Percentiles rank a stretch among this genome's conserved stretches.
These are phyloP conservation scores for Cucumis hystrix DNA, from an alignment of 306 rosid genomes.

Conservation along the genomic window DNA sequence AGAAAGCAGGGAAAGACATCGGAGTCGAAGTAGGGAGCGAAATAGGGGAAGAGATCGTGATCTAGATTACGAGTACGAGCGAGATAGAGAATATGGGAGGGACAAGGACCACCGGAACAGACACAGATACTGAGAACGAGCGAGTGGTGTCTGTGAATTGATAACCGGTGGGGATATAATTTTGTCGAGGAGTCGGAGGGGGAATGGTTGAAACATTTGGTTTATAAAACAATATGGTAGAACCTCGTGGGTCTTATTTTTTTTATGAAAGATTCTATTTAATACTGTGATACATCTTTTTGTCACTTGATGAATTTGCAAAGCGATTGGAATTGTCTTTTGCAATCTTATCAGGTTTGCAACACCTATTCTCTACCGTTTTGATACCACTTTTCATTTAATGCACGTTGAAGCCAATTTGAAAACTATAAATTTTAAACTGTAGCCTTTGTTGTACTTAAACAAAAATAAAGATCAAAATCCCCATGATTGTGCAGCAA, in stretches of 20 bases:
- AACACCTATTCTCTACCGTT: too few relatives aligned
- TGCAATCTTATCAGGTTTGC: neutral
- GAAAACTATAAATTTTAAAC: too few relatives aligned
- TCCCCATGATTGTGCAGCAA: too few relatives aligned
- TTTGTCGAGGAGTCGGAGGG: neutral
- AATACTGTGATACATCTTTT: neutral
- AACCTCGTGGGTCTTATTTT: neutral
- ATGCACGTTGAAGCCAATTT: too few relatives aligned
- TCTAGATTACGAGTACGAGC: conserved; percentile 63
- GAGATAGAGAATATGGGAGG: conserved; percentile 26
- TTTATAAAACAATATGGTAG: neutral
- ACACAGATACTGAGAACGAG: conserved; percentile 12
- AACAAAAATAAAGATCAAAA: too few relatives aligned
- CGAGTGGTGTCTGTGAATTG: neutral
- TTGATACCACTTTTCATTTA: too few relatives aligned
- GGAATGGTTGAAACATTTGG: neutral
- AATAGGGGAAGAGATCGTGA: conserved; percentile 61
- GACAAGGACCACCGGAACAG: conserved; percentile 40
- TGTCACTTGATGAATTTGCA: neutral
- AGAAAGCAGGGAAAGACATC: conserved; percentile 47
- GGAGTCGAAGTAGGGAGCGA: conserved; percentile 66
- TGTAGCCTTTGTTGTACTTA: too few relatives aligned
- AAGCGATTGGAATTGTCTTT: neutral
- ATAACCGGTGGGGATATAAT: neutral
- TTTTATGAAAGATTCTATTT: neutral